phyloP scores from a whole-genome alignment of 352 stramenopile genomes.

The Phytopythium aichiense region DNA sequence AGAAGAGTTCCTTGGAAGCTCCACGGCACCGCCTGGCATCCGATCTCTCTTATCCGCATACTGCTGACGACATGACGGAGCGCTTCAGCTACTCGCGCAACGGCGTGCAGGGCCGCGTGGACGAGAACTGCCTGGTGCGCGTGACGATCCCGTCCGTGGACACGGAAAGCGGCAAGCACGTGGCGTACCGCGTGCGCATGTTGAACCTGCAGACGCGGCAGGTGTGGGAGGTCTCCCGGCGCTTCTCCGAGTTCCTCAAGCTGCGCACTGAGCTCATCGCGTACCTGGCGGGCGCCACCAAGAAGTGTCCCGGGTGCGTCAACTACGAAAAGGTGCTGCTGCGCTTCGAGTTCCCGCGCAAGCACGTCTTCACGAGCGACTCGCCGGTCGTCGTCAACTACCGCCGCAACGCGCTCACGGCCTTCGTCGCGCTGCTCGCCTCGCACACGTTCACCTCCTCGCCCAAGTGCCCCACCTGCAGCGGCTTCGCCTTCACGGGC shows the following conservation, averaged over 20 bases:
- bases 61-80: conserved; percentile 15
- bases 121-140: conserved; percentile 69
- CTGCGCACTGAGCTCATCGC: conserved; percentile 67
- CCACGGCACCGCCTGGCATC: not conserved
- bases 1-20: not conserved
- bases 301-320: conserved; percentile 76
- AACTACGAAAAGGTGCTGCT: conserved; percentile 82
- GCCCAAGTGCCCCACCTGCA: conserved; percentile 80
- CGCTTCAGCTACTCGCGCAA: conserved; percentile 85
- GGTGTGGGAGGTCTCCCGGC: conserved; percentile 63
- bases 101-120: conserved; percentile 47
- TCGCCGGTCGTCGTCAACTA: conserved; percentile 76
- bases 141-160: conserved; percentile 54
- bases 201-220: conserved; percentile 64
- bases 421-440: conserved; percentile 65
- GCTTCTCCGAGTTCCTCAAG: conserved; percentile 81
- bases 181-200: conserved; percentile 67
- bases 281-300: conserved; percentile 48
- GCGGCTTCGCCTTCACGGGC: conserved; percentile 59
- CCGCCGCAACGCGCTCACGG: conserved; percentile 67
- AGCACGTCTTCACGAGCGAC: conserved; percentile 81
- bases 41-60: not conserved
- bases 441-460: conserved; percentile 81
- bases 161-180: conserved; percentile 34
- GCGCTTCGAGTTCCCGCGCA: conserved; percentile 81